A percentile compares a stretch with the other conserved stretches of the same genome.
These are phyloP conservation scores for Microcera coccophila DNA, from an alignment of 2,329 filamentous ascomycete genomes.

Conservation along the genomic window DNA sequence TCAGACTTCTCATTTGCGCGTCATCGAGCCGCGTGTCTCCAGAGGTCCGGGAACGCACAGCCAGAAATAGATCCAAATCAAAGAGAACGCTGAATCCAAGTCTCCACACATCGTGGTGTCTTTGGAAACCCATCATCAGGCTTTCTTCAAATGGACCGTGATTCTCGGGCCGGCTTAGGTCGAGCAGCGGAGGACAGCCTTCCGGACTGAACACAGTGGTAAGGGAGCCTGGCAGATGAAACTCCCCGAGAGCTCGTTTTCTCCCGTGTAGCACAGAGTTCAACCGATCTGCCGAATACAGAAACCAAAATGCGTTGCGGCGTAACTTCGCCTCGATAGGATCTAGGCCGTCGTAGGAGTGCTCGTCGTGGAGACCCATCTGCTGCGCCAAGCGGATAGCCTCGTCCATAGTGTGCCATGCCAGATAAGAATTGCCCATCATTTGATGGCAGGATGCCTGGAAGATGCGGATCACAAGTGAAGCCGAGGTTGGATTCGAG, in stretches of 20 bases:
- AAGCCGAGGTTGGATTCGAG: slow-evolving; percentile 1
- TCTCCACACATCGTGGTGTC: slow-evolving; percentile 1
- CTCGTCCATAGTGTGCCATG: slow-evolving; percentile 5
- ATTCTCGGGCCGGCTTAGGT: slow-evolving; percentile 1
- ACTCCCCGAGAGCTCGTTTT: not conserved
- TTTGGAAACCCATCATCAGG: not conserved
- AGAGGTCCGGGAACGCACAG: not conserved
- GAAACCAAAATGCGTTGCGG: slow-evolving; percentile 8
- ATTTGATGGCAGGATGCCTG: slow-evolving; percentile 5
- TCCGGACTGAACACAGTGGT: not conserved
- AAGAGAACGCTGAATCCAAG: slow-evolving; percentile 3
- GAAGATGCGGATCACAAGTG: slow-evolving; percentile 5
- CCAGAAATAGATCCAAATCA: slow-evolving; percentile 2
- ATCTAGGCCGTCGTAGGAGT: slow-evolving; percentile 4
- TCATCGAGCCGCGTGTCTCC: not conserved
- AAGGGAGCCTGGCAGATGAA: not conserved
- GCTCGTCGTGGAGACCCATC: slow-evolving; percentile 7
- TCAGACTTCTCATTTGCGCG: slow-evolving; percentile 1
- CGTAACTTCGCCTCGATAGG: slow-evolving; percentile 6
- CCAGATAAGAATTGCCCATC: slow-evolving; percentile 2
- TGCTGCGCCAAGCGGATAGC: slow-evolving; percentile 3
- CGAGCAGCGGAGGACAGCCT: not conserved
- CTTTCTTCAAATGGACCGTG: not conserved
- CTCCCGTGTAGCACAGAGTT: slow-evolving; percentile 1
- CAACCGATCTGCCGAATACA: slow-evolving; percentile 3